phyloP scores from a whole-genome alignment of 495 filamentous ascomycete genomes.

The Neurospora africana region DNA sequence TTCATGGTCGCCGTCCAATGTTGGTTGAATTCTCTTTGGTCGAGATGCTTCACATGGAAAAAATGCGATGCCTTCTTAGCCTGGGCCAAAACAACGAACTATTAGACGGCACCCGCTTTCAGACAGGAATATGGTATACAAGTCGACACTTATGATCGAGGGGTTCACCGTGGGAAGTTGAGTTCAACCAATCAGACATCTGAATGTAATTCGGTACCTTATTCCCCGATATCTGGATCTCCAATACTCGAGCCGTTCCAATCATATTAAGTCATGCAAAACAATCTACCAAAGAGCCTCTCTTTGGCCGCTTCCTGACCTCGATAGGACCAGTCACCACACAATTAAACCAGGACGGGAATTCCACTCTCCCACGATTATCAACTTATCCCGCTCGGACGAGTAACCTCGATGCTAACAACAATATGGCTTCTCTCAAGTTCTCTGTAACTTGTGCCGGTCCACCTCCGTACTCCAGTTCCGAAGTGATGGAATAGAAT shows the following conservation, averaged over 20 bases:
- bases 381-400: neutral
- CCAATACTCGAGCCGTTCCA: neutral
- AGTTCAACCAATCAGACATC: neutral
- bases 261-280: neutral
- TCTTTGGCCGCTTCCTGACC: neutral
- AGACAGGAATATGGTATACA: neutral
- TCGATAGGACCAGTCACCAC: neutral
- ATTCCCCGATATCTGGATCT: neutral
- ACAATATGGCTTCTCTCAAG: neutral
- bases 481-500: neutral
- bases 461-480: neutral
- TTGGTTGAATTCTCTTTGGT: neutral
- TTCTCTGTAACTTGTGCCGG: neutral
- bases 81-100: neutral
- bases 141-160: too few species aligned
- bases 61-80: neutral
- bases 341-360: neutral
- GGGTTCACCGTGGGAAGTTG: neutral
- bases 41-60: neutral
- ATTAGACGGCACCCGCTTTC: neutral
- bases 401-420: neutral
- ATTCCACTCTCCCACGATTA: neutral
- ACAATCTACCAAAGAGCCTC: neutral
- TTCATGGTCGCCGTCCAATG: neutral
- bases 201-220: neutral